Conservation (phyloP, 2,329 filamentous ascomycete species). For the Cladophialophora exuberans region DNA sequence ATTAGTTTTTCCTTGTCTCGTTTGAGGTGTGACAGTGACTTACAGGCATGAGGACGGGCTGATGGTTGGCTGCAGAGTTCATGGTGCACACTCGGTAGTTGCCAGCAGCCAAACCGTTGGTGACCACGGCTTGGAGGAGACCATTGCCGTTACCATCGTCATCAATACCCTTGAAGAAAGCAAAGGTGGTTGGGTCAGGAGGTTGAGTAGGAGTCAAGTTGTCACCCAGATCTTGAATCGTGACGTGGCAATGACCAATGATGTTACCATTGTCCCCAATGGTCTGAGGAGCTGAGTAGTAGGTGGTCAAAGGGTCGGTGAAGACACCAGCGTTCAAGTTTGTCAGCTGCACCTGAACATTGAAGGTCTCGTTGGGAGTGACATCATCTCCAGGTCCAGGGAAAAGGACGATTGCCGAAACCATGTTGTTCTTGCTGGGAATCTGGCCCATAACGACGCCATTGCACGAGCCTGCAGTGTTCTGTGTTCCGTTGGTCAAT, state of each 20-base stretch:
- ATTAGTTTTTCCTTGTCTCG: constrained; percentile 9
- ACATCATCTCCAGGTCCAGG: constrained; percentile 50
- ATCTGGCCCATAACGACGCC: constrained; percentile 63
- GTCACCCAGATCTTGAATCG: constrained; percentile 53
- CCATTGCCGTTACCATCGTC: constrained; percentile 62
- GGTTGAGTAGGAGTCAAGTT: constrained; percentile 42
- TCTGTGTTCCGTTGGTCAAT: constrained; percentile 59
- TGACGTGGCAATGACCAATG: constrained; percentile 47
- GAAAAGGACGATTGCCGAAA: constrained; percentile 56
- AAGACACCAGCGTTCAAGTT: constrained; percentile 59
- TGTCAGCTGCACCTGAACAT: constrained; percentile 51
- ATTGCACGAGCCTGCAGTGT: constrained; percentile 58
- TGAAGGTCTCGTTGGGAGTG: constrained; percentile 50
- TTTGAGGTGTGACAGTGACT: constrained; percentile 6
- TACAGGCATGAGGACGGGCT: constrained; percentile 60
- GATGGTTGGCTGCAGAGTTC: constrained; percentile 65
- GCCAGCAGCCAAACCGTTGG: constrained; percentile 62
- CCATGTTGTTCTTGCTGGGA: constrained; percentile 55
- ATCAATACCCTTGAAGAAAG: constrained; percentile 64
- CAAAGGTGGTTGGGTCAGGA: constrained; percentile 50
- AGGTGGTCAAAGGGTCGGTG: constrained; percentile 58
- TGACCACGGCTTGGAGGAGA: constrained; percentile 57
- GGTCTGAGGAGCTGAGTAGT: constrained; percentile 60
- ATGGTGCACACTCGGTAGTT: constrained; percentile 70
- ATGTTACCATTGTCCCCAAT: constrained; percentile 47